Evolutionary conservation across 768 basidiomycete genomes (phyloP).

Genomic region (Tylopilus felleus): DNA sequence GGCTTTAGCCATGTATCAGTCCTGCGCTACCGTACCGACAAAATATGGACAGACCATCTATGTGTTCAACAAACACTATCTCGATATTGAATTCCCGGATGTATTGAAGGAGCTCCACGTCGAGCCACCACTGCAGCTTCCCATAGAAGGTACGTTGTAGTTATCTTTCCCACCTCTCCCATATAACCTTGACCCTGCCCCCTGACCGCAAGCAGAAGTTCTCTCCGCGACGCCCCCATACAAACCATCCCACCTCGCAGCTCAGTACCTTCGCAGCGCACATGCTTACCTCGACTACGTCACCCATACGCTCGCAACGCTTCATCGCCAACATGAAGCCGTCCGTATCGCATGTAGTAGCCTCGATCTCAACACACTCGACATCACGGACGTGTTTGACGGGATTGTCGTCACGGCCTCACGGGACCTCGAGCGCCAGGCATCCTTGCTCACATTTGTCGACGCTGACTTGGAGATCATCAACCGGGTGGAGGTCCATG

Average conservation of each 20-base stretch:
- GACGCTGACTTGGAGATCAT: conserved; percentile 74
- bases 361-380: conserved; percentile 70
- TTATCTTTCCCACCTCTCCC: background rate
- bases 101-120: conserved; percentile 62
- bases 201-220: conserved; percentile 39
- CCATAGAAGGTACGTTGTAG: conserved; percentile 57
- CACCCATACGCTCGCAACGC: conserved; percentile 45
- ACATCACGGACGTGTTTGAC: conserved; percentile 68
- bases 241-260: conserved; percentile 60
- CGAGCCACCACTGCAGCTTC: conserved; percentile 61
- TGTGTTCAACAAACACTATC: conserved; percentile 80
- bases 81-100: conserved; percentile 65
- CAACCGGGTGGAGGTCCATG: conserved; percentile 61
- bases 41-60: conserved; percentile 55
- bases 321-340: conserved; percentile 67
- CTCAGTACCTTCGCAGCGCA: conserved; percentile 63
- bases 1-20: background rate
- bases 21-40: conserved; percentile 11
- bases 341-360: conserved; percentile 68
- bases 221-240: conserved; percentile 71
- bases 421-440: conserved; percentile 67
- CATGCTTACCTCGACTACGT: conserved; percentile 64
- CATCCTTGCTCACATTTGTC: conserved; percentile 55
- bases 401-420: conserved; percentile 51
- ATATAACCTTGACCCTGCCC: background rate